These are phyloP conservation scores for Rhodotorula babjevae DNA, from an alignment of 768 basidiomycete species.

Conservation along the genomic window DNA sequence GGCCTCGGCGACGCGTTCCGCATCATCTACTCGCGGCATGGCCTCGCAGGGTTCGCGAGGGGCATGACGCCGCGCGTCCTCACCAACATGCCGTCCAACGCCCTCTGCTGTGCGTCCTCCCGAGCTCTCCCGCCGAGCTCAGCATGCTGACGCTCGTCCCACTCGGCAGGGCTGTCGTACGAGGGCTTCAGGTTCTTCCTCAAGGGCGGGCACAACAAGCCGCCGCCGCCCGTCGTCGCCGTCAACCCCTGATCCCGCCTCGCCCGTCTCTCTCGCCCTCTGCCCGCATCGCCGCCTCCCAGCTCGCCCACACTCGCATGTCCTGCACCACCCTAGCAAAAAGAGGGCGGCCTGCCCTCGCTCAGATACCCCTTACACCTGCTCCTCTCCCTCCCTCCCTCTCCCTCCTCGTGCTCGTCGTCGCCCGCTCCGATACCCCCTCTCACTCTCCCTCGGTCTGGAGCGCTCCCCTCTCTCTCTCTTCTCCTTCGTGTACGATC, in stretches of 20 bases:
- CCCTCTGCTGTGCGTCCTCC: constrained; percentile 71
- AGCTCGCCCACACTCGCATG: background rate
- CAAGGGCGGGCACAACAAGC: constrained; percentile 27
- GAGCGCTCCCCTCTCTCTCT: no score
- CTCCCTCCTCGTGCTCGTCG: background rate
- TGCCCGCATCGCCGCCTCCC: background rate
- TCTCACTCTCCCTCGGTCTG: no score
- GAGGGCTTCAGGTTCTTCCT: constrained; percentile 40
- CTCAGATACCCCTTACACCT: background rate
- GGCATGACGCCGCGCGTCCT: constrained; percentile 86
- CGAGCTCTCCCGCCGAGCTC: constrained; percentile 45
- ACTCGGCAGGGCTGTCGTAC: constrained; percentile 28
- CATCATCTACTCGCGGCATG: constrained; percentile 82
- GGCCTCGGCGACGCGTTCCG: constrained; percentile 84
- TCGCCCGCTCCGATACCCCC: background rate
- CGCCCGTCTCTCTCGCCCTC: background rate
- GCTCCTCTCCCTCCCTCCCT: background rate
- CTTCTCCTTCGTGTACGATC: background rate
- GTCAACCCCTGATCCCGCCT: constrained; percentile 1
- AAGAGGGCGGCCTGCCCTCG: background rate
- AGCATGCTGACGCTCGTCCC: background rate
- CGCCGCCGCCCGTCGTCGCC: background rate
- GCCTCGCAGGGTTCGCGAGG: constrained; percentile 74
- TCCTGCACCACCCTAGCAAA: constrained; percentile 1
- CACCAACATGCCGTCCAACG: constrained; percentile 94